phyloP scores from a whole-genome alignment of 331 rosid species.

The Telfairia occidentalis region DNA sequence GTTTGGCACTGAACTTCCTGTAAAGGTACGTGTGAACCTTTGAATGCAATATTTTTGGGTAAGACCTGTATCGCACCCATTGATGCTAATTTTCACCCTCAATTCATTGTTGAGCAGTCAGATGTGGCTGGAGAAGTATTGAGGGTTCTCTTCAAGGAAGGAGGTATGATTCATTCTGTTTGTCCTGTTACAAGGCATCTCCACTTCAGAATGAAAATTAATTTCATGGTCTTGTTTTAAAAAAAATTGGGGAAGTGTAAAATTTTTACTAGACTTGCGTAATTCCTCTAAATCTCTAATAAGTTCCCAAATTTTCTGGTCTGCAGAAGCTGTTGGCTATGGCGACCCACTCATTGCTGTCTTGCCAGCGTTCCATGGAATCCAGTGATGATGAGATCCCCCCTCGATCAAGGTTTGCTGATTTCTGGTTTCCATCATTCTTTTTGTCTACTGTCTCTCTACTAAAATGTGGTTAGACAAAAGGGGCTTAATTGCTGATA shows the following conservation, averaged over 20 bases:
- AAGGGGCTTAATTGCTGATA: not conserved
- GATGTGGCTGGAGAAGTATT: slow-evolving; percentile 84
- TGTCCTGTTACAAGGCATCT: not conserved
- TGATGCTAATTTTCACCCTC: slow-evolving; percentile 27
- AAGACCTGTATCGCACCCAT: slow-evolving; percentile 9
- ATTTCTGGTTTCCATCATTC: not conserved
- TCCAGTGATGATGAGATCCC: slow-evolving; percentile 38
- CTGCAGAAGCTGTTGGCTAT: slow-evolving; percentile 82
- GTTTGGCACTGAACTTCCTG: slow-evolving; percentile 75
- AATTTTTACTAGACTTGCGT: not conserved
- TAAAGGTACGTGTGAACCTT: slow-evolving; percentile 47
- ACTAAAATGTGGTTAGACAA: not conserved
- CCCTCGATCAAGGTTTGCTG: not conserved
- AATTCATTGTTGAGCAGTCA: slow-evolving; percentile 54
- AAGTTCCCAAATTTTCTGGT: slow-evolving; percentile 14
- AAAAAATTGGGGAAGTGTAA: not conserved
- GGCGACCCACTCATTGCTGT: slow-evolving; percentile 83
- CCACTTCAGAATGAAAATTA: not conserved
- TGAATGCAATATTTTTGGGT: slow-evolving; percentile 5
- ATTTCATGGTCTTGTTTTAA: not conserved
- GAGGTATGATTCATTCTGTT: slow-evolving; percentile 46
- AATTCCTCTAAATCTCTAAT: not conserved
- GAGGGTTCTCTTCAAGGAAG: slow-evolving; percentile 74
- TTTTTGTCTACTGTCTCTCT: not conserved
- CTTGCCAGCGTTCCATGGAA: slow-evolving; percentile 82